phyloP scores from a whole-genome alignment of 2,329 filamentous ascomycete genomes.

The Alternaria triticimaculans region DNA sequence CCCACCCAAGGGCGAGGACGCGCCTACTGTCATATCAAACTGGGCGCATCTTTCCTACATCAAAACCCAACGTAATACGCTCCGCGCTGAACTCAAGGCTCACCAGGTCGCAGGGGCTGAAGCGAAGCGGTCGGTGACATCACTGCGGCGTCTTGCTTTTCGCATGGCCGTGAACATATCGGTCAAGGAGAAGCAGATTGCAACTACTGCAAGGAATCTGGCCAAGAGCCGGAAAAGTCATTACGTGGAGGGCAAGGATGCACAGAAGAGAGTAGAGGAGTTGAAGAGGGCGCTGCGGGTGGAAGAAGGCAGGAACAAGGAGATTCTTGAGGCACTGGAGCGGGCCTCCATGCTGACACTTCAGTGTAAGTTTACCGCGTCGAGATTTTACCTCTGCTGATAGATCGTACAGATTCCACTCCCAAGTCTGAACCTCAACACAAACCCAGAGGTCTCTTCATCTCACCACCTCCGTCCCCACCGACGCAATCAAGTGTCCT shows the following conservation, averaged over 20 bases:
- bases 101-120: slow-evolving; percentile 43
- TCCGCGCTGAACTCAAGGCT: slow-evolving; percentile 42
- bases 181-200: slow-evolving; percentile 49
- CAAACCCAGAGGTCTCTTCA: slow-evolving; percentile 29
- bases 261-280: slow-evolving; percentile 43
- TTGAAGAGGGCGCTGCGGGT: slow-evolving; percentile 40
- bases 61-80: slow-evolving; percentile 43
- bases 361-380: slow-evolving; percentile 35
- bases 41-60: slow-evolving; percentile 47
- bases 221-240: slow-evolving; percentile 39
- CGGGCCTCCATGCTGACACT: slow-evolving; percentile 46
- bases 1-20: slow-evolving; percentile 27
- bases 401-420: slow-evolving; percentile 28
- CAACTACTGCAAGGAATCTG: slow-evolving; percentile 40
- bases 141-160: slow-evolving; percentile 45
- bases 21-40: slow-evolving; percentile 41
- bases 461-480: slow-evolving; percentile 45
- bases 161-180: slow-evolving; percentile 50
- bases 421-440: slow-evolving; percentile 29
- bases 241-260: slow-evolving; percentile 40
- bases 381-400: slow-evolving; percentile 6
- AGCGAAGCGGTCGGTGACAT: slow-evolving; percentile 44
- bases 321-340: slow-evolving; percentile 47
- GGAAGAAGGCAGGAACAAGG: slow-evolving; percentile 46
- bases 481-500: slow-evolving; percentile 29